A percentile compares a stretch with the other conserved stretches of the same genome.
These are phyloP conservation scores for Apiospora marii DNA, from an alignment of 2,329 filamentous ascomycete genomes.

Conservation along the genomic window DNA sequence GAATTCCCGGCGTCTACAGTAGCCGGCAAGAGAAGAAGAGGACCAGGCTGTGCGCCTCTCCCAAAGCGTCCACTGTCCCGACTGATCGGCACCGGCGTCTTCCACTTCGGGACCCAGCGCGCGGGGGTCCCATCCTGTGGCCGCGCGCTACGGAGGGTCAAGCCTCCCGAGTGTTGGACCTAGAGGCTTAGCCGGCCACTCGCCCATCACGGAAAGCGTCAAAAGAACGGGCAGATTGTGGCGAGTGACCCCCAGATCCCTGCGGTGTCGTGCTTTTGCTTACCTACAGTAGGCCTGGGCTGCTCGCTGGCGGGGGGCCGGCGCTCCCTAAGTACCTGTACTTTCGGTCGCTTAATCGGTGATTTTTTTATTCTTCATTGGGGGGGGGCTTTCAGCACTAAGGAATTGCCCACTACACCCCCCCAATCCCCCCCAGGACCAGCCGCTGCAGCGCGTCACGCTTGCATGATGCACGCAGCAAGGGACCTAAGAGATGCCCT, in stretches of 20 bases:
- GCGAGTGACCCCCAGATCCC: neutral
- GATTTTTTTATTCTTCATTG: neutral
- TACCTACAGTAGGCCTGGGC: neutral
- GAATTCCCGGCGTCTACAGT: neutral
- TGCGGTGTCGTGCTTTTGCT: neutral
- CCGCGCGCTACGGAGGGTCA: slow-evolving; percentile 12
- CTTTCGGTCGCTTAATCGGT: slow-evolving; percentile 19
- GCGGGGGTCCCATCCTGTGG: slow-evolving; percentile 6
- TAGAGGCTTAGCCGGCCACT: too few species aligned
- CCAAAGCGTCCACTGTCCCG: neutral
- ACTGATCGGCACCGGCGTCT: slow-evolving; percentile 9
- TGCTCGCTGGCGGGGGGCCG: neutral
- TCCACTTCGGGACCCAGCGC: neutral
- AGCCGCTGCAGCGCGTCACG: slow-evolving; percentile 21
- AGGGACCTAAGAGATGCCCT: slow-evolving; percentile 17
- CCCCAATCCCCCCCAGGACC: slow-evolving; percentile 18
- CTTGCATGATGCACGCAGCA: slow-evolving; percentile 23
- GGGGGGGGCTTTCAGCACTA: neutral
- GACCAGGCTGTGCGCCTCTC: neutral
- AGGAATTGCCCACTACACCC: neutral
- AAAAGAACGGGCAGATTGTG: neutral
- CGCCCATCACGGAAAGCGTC: neutral
- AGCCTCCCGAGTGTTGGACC: slow-evolving; percentile 3
- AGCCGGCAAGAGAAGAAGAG: neutral
- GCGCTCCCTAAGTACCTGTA: slow-evolving; percentile 5